These are phyloP conservation scores for Dorcoceras hygrometricum DNA, from an alignment of 257 asterid genomes.

Conservation along the genomic window DNA sequence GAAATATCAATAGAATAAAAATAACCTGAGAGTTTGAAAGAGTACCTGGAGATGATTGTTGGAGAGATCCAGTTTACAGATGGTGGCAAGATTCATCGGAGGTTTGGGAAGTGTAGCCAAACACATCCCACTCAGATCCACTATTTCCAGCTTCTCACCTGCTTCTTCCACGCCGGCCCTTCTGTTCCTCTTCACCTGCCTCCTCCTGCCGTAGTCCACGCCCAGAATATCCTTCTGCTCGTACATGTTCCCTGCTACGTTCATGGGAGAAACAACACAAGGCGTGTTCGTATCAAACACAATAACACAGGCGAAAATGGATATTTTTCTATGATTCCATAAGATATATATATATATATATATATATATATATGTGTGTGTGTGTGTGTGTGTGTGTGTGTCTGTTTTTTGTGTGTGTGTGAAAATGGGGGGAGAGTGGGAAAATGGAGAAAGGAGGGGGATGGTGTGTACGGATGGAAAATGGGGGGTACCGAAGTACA, in stretches of 20 bases:
- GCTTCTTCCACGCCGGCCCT: neutral
- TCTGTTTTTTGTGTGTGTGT: no score
- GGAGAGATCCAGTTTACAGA: slow-evolving; percentile 82
- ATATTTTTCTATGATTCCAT: no score
- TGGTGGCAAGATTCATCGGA: slow-evolving; percentile 45
- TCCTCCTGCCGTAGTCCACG: neutral
- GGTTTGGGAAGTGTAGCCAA: slow-evolving; percentile 53
- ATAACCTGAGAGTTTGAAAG: no score
- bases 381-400: no score
- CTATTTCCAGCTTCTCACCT: slow-evolving; percentile 33
- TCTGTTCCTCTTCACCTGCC: neutral
- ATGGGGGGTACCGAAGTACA: neutral
- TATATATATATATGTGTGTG: no score
- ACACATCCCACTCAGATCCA: slow-evolving; percentile 84
- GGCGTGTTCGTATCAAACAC: no score
- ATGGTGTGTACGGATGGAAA: neutral
- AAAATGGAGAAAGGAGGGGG: no score
- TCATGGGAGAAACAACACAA: no score
- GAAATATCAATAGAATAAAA: no score
- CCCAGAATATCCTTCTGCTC: neutral
- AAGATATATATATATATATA: no score
- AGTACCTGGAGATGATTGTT: slow-evolving; percentile 86
- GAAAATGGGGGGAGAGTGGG: no score
- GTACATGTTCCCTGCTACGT: neutral
- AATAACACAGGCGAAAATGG: no score